These are phyloP conservation scores for Yamadazyma membranifaciens DNA, from an alignment of 1,139 yeast genomes.

Conservation along the genomic window DNA sequence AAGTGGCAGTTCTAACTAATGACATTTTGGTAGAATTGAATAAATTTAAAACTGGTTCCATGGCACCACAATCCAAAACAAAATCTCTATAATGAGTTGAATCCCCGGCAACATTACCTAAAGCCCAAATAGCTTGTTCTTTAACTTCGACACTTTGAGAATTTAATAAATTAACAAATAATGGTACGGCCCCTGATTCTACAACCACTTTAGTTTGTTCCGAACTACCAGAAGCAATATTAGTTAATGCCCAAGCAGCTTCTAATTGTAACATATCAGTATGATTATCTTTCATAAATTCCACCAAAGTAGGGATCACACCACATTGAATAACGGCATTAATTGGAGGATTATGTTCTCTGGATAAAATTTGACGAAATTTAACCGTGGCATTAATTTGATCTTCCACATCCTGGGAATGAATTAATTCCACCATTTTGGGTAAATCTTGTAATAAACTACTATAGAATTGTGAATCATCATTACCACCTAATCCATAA, in stretches of 20 bases:
- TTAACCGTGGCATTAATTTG: slow-evolving; percentile 89
- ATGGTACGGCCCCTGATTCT: slow-evolving; percentile 90
- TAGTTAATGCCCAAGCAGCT: slow-evolving; percentile 99
- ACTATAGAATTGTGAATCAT: slow-evolving; percentile 50
- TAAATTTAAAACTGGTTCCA: slow-evolving; percentile 80
- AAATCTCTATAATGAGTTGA: slow-evolving; percentile 85
- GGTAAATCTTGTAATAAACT: slow-evolving; percentile 79
- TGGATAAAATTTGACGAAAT: slow-evolving; percentile 88
- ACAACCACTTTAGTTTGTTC: slow-evolving; percentile 90
- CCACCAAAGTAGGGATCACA: slow-evolving; percentile 87
- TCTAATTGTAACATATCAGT: slow-evolving; percentile 91
- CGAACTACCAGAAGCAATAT: slow-evolving; percentile 94
- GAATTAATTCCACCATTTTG: slow-evolving; percentile 77
- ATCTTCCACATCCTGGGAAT: slow-evolving; percentile 71
- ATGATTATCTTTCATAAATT: slow-evolving; percentile 74
- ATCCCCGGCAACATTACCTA: slow-evolving; percentile 99
- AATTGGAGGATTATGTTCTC: slow-evolving; percentile 97
- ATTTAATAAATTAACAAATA: slow-evolving; percentile 76
- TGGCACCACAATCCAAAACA: slow-evolving; percentile 81
- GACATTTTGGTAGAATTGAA: slow-evolving; percentile 83
- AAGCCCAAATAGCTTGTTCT: slow-evolving; percentile 99
- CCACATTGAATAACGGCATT: slow-evolving; percentile 91
- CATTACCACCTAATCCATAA: slow-evolving; percentile 30
- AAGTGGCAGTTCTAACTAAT: slow-evolving; percentile 91
- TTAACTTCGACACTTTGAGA: slow-evolving; percentile 87